These are phyloP conservation scores for Capsicum rhomboideum DNA, from an alignment of 257 asterid species.

Conservation along the genomic window DNA sequence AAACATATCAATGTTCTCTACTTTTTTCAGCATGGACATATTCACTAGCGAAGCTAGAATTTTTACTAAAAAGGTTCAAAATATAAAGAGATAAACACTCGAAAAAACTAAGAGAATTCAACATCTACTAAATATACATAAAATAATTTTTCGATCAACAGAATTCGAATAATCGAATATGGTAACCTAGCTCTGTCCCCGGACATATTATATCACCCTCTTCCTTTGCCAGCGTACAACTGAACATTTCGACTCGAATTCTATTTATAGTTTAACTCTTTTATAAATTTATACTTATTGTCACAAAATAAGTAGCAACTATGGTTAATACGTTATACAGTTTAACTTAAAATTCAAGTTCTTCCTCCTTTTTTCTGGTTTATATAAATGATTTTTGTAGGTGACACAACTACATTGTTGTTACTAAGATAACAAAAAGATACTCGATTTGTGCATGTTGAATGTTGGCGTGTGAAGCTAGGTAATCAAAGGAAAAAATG, in stretches of 20 bases:
- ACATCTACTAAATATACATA: no score
- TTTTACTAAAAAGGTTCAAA: no score
- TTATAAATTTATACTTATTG: not conserved
- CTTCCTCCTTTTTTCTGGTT: not conserved
- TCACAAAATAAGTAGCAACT: not conserved
- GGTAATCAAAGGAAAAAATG: not conserved
- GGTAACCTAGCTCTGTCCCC: no score
- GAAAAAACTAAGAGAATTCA: no score
- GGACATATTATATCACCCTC: not conserved
- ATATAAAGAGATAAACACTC: no score
- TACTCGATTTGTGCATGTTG: not conserved
- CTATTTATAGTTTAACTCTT: not conserved
- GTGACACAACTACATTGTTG: not conserved
- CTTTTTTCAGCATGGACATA: not conserved
- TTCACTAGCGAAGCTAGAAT: no score
- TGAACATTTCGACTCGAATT: not conserved
- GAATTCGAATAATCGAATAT: no score
- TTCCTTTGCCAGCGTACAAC: not conserved
- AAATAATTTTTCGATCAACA: no score
- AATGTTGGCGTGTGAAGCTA: not conserved
- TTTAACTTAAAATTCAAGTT: not conserved
- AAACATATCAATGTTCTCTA: not conserved
- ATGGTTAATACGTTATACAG: not conserved
- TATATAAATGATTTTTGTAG: not conserved
- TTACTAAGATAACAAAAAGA: not conserved